Conservation (phyloP, 2,329 filamentous ascomycete species). For the Bipolaris oryzae region DNA sequence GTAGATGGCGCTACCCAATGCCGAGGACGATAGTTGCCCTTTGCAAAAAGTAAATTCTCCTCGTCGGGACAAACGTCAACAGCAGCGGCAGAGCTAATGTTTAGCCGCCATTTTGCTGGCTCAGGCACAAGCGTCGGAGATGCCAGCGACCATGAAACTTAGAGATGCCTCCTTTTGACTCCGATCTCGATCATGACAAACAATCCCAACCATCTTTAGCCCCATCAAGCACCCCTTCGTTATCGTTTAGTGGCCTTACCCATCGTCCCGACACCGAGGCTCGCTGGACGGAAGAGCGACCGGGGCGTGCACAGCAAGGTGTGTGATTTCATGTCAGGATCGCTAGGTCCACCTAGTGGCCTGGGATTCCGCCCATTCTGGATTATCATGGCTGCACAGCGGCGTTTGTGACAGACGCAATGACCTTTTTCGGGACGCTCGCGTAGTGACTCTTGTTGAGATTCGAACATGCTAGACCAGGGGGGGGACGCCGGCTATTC, state of each 20-base stretch:
- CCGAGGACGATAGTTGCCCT: constrained; percentile 3
- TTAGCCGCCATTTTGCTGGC: constrained; percentile 4
- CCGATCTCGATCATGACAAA: constrained; percentile 1
- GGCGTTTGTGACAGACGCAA: constrained; percentile 16
- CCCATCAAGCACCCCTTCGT: constrained; percentile 8
- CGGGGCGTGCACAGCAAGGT: constrained; percentile 9
- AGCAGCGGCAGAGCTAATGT: constrained; percentile 9
- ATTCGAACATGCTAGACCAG: constrained; percentile 16
- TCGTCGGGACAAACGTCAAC: constrained; percentile 8
- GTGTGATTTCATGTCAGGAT: constrained; percentile 10
- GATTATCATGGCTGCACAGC: constrained; percentile 9
- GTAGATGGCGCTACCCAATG: constrained; percentile 7
- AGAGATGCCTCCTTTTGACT: constrained; percentile 2
- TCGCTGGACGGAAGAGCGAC: constrained; percentile 12
- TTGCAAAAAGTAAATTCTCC: constrained; percentile 11
- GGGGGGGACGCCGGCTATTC: constrained; percentile 13
- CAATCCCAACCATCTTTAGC: constrained; percentile 1
- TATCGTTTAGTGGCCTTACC: constrained; percentile 3
- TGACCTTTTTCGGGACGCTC: constrained; percentile 11
- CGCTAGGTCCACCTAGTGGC: constrained; percentile 6
- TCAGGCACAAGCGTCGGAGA: constrained; percentile 7
- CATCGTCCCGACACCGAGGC: constrained; percentile 9
- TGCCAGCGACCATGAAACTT: constrained; percentile 4
- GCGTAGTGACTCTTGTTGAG: constrained; percentile 15
- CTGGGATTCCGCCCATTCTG: constrained; percentile 10